Base-by-base conservation (phyloP, 441 rosid species). In the Populus trichocarpa region DNA sequence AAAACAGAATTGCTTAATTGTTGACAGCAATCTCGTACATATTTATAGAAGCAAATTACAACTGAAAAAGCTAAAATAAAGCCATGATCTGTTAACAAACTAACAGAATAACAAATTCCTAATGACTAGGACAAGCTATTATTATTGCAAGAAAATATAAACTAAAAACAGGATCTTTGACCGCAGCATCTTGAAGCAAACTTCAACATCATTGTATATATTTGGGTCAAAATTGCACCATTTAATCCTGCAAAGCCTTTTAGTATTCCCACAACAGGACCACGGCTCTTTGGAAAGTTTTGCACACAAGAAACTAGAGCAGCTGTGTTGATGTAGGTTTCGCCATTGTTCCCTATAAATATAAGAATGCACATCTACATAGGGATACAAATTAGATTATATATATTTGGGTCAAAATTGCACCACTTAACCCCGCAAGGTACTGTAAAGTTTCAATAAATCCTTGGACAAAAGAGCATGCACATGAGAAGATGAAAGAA, bases 191-290 rank as follows among this genome's bases (percentile, higher is more conserved):
- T 26, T 26, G 28, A 26, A 26, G 28, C 28, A 26, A 26, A 26
- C 28, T 26, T 26, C 28, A 26, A 26, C 28, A 30, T 30, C 32
- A 30, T 50, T 1, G 96, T 86, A 72, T 92, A 96, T 81, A 94
- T 86, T 82, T 93, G 99, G 70, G 98, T 91, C 88, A 94, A 86
- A 63, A 94, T 93, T 11, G 98, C 98, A 7, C 98, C 99, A n/a
- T 97, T 88, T 70, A 94, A 84, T 14, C 99, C 99, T 18, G 98
- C 97, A 83, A 94, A 94, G 26, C 97, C 99, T 81, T 96, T 94
- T 84, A 94, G 91, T 72, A 96, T 93, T 77, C 98, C 98, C 35
- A 96, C 99, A 78, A 94, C 92, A 12, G 98, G 98, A 83, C 98
- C 99, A 50, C 99, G 77, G 80, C 97, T 94, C 82, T 90, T 96